These are phyloP conservation scores for Strobilomyces echinocephalus DNA, from an alignment of 768 basidiomycete species.

Conservation along the genomic window DNA sequence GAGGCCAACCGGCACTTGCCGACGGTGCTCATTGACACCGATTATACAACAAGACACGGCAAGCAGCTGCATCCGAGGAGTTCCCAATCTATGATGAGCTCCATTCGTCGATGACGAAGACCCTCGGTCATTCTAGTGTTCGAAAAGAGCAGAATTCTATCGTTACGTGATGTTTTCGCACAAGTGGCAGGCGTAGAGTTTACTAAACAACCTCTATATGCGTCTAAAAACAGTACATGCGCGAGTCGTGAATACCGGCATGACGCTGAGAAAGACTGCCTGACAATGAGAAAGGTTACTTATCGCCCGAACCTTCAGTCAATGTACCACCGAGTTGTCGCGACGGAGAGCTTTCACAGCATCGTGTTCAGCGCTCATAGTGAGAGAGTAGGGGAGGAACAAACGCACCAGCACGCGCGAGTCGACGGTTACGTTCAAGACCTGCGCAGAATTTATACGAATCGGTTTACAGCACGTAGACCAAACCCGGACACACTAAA, in stretches of 20 bases:
- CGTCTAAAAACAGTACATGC: background rate
- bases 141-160: no score
- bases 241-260: background rate
- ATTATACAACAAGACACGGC: no score
- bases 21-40: no score
- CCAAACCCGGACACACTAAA: background rate
- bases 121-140: no score
- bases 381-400: background rate
- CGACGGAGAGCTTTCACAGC: background rate
- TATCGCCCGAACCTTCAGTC: background rate
- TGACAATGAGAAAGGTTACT: background rate
- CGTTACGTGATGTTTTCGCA: no score
- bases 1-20: no score
- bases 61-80: no score
- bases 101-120: no score
- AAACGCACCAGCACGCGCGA: background rate
- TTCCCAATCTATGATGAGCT: no score
- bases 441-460: background rate
- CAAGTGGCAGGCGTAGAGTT: background rate
- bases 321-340: background rate
- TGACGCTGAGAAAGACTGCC: background rate
- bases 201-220: background rate
- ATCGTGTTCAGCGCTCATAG: background rate
- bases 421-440: background rate
- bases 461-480: background rate